phyloP scores from a whole-genome alignment of 75 land plant genomes.

The Selaginella moellendorffii region DNA sequence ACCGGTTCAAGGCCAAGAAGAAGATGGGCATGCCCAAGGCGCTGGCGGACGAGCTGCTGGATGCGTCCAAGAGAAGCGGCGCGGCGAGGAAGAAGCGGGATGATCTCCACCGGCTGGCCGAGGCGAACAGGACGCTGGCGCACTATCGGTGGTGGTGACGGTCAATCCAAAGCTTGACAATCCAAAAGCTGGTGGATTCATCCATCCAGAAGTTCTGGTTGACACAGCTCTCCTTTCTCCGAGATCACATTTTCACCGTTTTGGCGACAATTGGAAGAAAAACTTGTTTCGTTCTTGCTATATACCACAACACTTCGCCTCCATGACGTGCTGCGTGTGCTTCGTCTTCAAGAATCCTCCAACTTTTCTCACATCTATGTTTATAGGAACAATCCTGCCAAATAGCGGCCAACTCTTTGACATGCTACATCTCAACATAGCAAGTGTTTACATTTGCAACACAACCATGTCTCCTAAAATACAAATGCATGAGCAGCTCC shows the following conservation, averaged over 20 bases:
- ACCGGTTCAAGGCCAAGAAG: background rate
- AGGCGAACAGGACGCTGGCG: conserved; percentile 5
- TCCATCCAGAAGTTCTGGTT: too few species aligned
- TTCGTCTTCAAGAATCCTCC: conserved; percentile 33
- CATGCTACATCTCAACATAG: conserved; percentile 36
- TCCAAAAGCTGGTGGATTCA: too few species aligned
- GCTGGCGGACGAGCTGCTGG: conserved; percentile 4
- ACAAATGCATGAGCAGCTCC: too few species aligned
- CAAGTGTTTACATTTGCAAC: conserved; percentile 47
- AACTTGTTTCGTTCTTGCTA: too few species aligned
- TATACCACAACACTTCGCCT: too few species aligned
- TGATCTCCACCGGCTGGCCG: conserved; percentile 8
- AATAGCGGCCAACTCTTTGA: conserved; percentile 28
- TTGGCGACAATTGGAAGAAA: too few species aligned
- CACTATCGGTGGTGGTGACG: conserved; percentile 9
- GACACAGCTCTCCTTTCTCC: too few species aligned
- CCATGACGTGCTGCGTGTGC: conserved; percentile 9
- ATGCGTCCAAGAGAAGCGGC: conserved; percentile 4
- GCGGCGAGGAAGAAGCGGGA: background rate
- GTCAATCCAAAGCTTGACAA: background rate
- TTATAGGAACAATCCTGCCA: background rate
- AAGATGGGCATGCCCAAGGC: conserved; percentile 4
- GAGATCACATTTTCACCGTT: too few species aligned
- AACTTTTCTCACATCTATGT: background rate
- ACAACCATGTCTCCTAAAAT: conserved; percentile 50